A percentile compares a stretch with the other conserved stretches of the same genome.
These are phyloP conservation scores for Epichloe sp. DNA, from an alignment of 2,329 filamentous ascomycete species.

Conservation along the genomic window DNA sequence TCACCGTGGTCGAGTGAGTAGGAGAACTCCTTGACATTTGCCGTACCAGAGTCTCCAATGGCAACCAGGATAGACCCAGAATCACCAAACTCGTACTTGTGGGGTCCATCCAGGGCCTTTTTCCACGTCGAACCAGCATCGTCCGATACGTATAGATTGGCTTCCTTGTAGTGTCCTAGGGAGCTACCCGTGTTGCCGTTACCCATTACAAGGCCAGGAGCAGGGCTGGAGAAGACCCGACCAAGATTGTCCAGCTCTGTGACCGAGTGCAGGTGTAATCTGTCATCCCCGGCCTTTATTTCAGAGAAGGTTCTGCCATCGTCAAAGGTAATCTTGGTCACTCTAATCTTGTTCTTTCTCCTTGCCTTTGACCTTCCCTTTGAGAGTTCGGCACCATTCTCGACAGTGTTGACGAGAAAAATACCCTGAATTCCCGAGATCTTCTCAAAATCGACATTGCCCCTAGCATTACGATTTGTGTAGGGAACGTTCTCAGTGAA, in stretches of 20 bases:
- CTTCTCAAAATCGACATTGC: conserved; percentile 90
- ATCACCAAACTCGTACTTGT: conserved; percentile 95
- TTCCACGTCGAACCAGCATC: conserved; percentile 82
- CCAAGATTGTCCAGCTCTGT: conserved; percentile 74
- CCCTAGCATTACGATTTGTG: conserved; percentile 67
- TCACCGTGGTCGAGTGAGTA: conserved; percentile 89
- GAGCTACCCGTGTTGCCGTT: conserved; percentile 77
- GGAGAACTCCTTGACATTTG: conserved; percentile 42
- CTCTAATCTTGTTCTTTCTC: conserved; percentile 49
- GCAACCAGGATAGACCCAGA: conserved; percentile 82
- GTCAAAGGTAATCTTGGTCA: conserved; percentile 83
- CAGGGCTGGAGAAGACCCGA: conserved; percentile 82
- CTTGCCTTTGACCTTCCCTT: conserved; percentile 32
- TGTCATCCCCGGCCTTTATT: conserved; percentile 53
- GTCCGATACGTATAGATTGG: conserved; percentile 78
- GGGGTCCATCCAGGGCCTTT: conserved; percentile 60
- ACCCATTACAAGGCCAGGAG: conserved; percentile 86
- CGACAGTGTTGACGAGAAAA: conserved; percentile 76
- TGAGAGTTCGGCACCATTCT: conserved; percentile 69
- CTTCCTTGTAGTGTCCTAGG: conserved; percentile 57
- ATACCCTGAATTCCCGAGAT: conserved; percentile 84
- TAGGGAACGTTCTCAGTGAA: conserved; percentile 87
- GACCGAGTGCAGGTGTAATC: conserved; percentile 82
- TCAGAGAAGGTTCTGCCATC: conserved; percentile 77
- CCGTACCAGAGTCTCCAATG: conserved; percentile 56